Percentiles rank a stretch among this genome's conserved stretches.
Conservation (phyloP, 192 early-diverging fungal genomes). For the Gamsiella multidivaricata region DNA sequence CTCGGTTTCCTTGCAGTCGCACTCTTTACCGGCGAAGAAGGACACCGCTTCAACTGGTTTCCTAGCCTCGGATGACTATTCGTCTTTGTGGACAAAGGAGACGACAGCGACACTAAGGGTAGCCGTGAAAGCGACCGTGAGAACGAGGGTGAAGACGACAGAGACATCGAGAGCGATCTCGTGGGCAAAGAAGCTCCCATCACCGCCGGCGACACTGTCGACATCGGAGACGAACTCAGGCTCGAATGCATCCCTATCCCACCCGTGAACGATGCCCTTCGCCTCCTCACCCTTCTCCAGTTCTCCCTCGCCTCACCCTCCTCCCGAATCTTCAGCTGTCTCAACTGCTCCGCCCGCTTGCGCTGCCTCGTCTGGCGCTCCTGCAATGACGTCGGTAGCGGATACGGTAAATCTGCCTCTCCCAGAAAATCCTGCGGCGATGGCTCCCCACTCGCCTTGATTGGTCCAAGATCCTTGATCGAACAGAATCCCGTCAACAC, state of each 20-base stretch:
- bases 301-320: conserved; percentile 41
- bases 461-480: conserved; percentile 11
- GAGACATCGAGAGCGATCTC: neutral
- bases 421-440: conserved; percentile 45
- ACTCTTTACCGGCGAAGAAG: conserved; percentile 24
- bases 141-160: neutral
- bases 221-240: neutral
- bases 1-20: neutral
- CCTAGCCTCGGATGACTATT: neutral
- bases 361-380: conserved; percentile 40
- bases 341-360: conserved; percentile 41
- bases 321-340: conserved; percentile 39
- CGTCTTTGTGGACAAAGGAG: neutral
- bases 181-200: neutral
- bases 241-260: conserved; percentile 22
- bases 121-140: neutral
- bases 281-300: conserved; percentile 11
- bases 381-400: conserved; percentile 37
- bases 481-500: conserved; percentile 36
- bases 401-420: conserved; percentile 45
- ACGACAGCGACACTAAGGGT: neutral
- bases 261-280: conserved; percentile 22
- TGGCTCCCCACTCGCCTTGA: conserved; percentile 17
- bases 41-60: conserved; percentile 21
- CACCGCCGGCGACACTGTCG: neutral